Base-by-base conservation (phyloP, 2,329 filamentous ascomycete genomes). In the Talaromyces sp. region DNA sequence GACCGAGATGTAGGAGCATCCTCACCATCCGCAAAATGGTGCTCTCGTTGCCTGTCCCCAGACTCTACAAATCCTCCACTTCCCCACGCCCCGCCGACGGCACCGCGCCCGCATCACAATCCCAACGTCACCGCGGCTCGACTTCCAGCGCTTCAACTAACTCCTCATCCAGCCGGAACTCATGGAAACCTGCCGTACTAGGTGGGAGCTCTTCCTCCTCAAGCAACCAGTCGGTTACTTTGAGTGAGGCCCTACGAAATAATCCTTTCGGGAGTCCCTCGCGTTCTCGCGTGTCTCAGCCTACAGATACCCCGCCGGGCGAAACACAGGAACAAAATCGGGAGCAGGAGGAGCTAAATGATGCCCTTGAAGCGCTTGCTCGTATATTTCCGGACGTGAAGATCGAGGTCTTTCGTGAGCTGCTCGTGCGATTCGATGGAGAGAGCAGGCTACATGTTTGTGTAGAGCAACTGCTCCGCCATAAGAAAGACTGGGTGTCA, bases 361-460 rank as follows among this genome's bases (percentile, higher is more conserved):
- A 66, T 9, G 70, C 74, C 17, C 63, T 80, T 10, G 63, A 68
- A 22, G 66, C 70, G 1, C 67, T 80, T 2, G 71, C 72, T 3
- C 65, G 67, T 10, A 65, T 79, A 11, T 80, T 79, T 41, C 77
- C 77, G 1, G 75, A 79, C 53, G 67, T 79, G 37, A 72, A 72
- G 45, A 62, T 75, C 48, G 77, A 79, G 53, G 76, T 79, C 4
- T 76, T 80, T 37, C 75, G 77, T 6, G 77, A 79, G 60, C 58
- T 80, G 24, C 66, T 80, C 17, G 58, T 71, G 4, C 72, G 72
- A 11, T 80, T 79, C 56, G 75, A 78, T 54, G 77, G 76, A 10
- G 63, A 73, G 41, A 80, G 77, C 54, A 68, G 76, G 47, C 60
- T 79, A 8, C 70, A 77, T 45, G 70, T 80, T 29, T 77, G 75